phyloP scores from a whole-genome alignment of 2,329 filamentous ascomycete genomes.

The Trichoderma lentiforme region DNA sequence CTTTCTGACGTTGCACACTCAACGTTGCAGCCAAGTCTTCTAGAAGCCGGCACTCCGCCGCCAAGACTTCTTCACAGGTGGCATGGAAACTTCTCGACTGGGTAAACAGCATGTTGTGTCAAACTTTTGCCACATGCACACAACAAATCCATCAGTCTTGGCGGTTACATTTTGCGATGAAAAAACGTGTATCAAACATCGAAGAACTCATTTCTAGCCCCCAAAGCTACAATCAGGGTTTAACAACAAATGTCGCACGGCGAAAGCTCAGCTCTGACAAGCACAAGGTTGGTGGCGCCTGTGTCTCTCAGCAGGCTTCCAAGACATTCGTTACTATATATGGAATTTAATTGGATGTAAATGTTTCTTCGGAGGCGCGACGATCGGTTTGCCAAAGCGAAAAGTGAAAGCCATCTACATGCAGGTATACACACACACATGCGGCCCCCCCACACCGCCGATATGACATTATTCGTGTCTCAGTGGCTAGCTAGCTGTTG shows the following conservation, averaged over 20 bases:
- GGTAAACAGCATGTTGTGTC: background rate
- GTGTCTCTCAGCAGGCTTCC: background rate
- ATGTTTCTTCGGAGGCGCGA: background rate
- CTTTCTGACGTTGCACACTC: background rate
- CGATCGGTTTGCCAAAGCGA: background rate
- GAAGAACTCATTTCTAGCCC: background rate
- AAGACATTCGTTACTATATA: background rate
- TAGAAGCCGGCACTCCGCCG: background rate
- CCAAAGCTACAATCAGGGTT: background rate
- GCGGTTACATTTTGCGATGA: background rate
- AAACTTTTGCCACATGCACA: background rate
- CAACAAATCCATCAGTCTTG: background rate
- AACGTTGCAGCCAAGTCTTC: conserved; percentile 4
- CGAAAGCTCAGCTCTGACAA: background rate
- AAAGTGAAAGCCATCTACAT: background rate
- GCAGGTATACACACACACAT: background rate
- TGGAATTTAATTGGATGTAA: background rate
- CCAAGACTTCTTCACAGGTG: background rate
- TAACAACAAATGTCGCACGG: background rate
- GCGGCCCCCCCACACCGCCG: background rate
- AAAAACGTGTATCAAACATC: background rate
- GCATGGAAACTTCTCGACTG: background rate
- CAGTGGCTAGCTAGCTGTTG: background rate
- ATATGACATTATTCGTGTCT: background rate
- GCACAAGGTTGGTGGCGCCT: background rate